phyloP scores from a whole-genome alignment of 305 asterid genomes.

The Fraxinus xanthoxyloides region DNA sequence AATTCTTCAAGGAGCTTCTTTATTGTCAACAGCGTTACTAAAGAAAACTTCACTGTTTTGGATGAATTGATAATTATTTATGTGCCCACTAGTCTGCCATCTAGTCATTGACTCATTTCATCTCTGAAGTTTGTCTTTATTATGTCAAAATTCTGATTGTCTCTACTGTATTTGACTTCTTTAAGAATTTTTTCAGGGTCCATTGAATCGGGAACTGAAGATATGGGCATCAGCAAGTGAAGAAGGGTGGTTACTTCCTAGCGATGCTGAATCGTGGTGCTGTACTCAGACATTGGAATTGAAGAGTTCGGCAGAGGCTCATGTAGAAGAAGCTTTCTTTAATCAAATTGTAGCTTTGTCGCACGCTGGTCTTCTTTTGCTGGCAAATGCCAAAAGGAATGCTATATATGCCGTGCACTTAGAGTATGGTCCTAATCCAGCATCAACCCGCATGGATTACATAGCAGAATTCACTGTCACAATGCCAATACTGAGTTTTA shows the following conservation, averaged over 20 bases:
- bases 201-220: constrained; percentile 47
- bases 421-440: constrained; percentile 46
- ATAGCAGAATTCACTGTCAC: constrained; percentile 50
- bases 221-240: constrained; percentile 52
- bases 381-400: constrained; percentile 54
- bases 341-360: constrained; percentile 50
- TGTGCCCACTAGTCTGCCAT: neutral
- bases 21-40: neutral
- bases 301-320: constrained; percentile 43
- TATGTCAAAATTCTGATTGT: neutral
- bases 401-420: constrained; percentile 50
- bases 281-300: constrained; percentile 44
- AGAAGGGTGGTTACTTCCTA: constrained; percentile 54
- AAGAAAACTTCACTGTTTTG: neutral
- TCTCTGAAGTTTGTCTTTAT: neutral
- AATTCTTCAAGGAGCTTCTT: neutral
- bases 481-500: constrained; percentile 79
- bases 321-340: constrained; percentile 43
- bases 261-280: constrained; percentile 50
- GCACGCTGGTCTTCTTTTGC: constrained; percentile 44
- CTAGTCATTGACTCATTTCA: neutral
- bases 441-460: constrained; percentile 49
- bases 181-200: constrained; percentile 34
- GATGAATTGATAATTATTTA: neutral
- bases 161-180: constrained; percentile 14